phyloP scores from a whole-genome alignment of 768 basidiomycete species.

The Grammothele lineata region DNA sequence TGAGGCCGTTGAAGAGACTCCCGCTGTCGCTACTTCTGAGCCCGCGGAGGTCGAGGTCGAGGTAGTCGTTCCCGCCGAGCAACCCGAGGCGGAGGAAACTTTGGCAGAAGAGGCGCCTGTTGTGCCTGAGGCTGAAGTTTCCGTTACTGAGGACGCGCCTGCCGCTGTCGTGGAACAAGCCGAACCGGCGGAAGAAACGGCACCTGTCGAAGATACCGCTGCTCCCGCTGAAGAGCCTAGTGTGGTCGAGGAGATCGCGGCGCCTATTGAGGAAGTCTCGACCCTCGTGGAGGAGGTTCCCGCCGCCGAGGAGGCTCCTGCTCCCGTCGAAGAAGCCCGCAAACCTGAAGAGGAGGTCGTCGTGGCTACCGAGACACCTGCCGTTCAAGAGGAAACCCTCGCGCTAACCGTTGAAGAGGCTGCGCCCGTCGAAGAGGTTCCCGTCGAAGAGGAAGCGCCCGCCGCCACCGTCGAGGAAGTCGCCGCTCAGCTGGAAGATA shows the following conservation, averaged over 20 bases:
- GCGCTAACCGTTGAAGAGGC: background rate
- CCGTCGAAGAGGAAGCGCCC: background rate
- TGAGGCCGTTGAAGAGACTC: background rate
- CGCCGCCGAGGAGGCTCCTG: background rate
- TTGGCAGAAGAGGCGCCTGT: background rate
- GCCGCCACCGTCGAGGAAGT: background rate
- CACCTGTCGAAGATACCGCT: background rate
- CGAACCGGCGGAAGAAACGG: background rate
- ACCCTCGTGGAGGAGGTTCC: background rate
- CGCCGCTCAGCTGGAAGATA: background rate
- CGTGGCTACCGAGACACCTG: background rate
- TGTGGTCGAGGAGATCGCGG: slow-evolving; percentile 1
- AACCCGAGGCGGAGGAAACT: slow-evolving; percentile 1
- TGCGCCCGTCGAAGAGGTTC: background rate
- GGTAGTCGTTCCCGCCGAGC: slow-evolving; percentile 1
- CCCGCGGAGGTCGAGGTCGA: slow-evolving; percentile 2
- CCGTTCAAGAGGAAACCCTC: background rate
- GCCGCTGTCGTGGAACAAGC: background rate
- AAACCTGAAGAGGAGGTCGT: too few relatives aligned
- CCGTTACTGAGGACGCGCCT: background rate
- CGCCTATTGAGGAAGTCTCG: background rate
- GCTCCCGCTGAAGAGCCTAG: background rate
- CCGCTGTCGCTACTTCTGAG: too few relatives aligned
- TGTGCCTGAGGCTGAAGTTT: background rate
- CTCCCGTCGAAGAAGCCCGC: too few relatives aligned